Evolutionary conservation across 164 flowering plant species (phyloP).

Genomic region (Annona squamosa): DNA sequence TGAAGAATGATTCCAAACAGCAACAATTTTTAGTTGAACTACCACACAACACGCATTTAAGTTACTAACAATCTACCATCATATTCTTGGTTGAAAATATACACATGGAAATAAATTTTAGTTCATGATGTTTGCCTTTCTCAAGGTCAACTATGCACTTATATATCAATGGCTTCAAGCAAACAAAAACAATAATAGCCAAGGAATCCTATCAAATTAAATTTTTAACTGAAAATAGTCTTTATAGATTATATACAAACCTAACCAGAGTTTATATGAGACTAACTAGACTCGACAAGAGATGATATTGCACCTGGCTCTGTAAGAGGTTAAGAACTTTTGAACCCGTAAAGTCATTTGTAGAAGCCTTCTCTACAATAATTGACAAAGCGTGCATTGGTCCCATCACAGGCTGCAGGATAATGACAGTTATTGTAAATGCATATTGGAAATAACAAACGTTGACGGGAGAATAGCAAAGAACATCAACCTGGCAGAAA

Average conservation of each 20-base stretch:
- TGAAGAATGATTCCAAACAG: no score
- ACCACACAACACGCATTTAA: no score
- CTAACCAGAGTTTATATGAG: neutral
- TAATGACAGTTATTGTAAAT: neutral
- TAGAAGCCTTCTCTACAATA: constrained; percentile 65
- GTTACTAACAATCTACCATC: neutral
- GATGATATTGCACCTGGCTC: constrained; percentile 55
- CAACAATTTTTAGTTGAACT: no score
- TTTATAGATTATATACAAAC: neutral
- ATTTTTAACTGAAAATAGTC: neutral
- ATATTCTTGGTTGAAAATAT: neutral
- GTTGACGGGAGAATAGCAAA: neutral
- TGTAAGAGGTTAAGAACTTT: constrained; percentile 90
- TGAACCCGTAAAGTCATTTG: constrained; percentile 60
- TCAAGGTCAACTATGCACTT: neutral
- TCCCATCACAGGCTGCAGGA: constrained; percentile 79
- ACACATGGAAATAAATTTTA: neutral
- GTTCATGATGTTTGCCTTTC: neutral
- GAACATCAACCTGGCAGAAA: constrained; percentile 77
- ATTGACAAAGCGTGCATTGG: constrained; percentile 78
- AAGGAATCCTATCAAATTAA: neutral
- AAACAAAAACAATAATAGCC: no score
- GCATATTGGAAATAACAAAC: constrained; percentile 2
- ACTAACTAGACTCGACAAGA: neutral
- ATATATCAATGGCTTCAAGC: neutral